Base-by-base conservation (phyloP, 331 rosid genomes). In the Erythrophleum ivorense region DNA sequence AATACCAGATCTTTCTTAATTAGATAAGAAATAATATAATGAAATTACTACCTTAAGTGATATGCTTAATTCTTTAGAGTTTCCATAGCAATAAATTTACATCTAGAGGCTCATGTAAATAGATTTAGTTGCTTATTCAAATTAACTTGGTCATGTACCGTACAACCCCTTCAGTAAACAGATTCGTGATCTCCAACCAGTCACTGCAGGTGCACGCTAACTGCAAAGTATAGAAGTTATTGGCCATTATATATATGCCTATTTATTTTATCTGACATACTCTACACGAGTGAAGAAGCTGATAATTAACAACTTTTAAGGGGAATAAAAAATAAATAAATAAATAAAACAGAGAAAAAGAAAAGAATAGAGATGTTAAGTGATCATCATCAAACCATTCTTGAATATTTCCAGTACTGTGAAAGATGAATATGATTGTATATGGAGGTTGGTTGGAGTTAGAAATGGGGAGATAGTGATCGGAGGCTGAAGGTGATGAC, bases 401-500 rank as follows among this genome's bases (percentile, higher is more conserved):
- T 49, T n/a, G 10, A 77, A 50, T 49, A 43, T 43, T 5, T 9
- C 31, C 19, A 46, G 49, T 54, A 43, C 4, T n/a, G 14, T 15
- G 21, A 15, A 29, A 31, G 67, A 62, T 29, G 34, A 62, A 63
- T 33, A 31, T 65, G 48, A 65, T 66, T 66, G 19, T 13, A 31
- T 59, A 8, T 36, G 46, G 49, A 36, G 21, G 45, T 34, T 21
- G 40, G 31, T 7, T 60, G 83, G 38, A 63, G 73, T 71, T 57
- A 33, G 78, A 63, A 67, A 67, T 8, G 13, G 15, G 84, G 50
- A 76, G 55, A 78, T 29, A 43, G 54, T 36, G 80, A 55, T 29
- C 2, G 71, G 68, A 81, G 80, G 74, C 38, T 33, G 55, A 66
- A 82, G 90, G 83, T 72, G 90, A 76, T 87, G 90, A 87, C 90